Conservation (phyloP, 1,139 yeast genomes). For the Nadsonia starkeyi-henricii region DNA sequence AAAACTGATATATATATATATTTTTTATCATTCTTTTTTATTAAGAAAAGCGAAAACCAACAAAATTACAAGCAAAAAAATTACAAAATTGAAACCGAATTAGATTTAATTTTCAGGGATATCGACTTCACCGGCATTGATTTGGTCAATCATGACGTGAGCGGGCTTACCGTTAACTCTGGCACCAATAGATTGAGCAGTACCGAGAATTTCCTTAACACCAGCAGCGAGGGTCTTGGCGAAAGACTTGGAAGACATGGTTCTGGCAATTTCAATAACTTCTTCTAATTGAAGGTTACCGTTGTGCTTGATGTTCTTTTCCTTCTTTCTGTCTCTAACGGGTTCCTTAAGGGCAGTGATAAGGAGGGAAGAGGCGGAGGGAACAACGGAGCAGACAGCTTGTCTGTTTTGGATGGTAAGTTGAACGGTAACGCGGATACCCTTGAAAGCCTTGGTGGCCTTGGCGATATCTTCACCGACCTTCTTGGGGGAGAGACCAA, state of each 20-base stretch:
- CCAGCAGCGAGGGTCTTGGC: slow-evolving; percentile 97
- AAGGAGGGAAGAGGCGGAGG: slow-evolving; percentile 98
- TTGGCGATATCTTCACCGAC: slow-evolving; percentile 99
- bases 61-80: neutral
- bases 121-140: slow-evolving; percentile 96
- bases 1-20: neutral
- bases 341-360: slow-evolving; percentile 99
- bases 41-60: neutral
- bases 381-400: slow-evolving; percentile 97
- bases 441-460: slow-evolving; percentile 98
- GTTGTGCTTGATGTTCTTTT: slow-evolving; percentile 98
- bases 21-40: neutral
- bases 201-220: slow-evolving; percentile 97
- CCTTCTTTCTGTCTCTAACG: slow-evolving; percentile 99
- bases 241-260: slow-evolving; percentile 93
- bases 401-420: slow-evolving; percentile 99
- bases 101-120: slow-evolving; percentile 25
- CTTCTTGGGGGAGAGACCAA: slow-evolving; percentile 99
- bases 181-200: slow-evolving; percentile 98
- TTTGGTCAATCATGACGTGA: slow-evolving; percentile 95
- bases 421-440: slow-evolving; percentile 98
- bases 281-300: slow-evolving; percentile 98
- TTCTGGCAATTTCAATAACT: slow-evolving; percentile 94
- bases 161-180: slow-evolving; percentile 99
- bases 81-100: neutral